phyloP scores from a whole-genome alignment of 164 flowering plant genomes.

The Brasenia schreberi region DNA sequence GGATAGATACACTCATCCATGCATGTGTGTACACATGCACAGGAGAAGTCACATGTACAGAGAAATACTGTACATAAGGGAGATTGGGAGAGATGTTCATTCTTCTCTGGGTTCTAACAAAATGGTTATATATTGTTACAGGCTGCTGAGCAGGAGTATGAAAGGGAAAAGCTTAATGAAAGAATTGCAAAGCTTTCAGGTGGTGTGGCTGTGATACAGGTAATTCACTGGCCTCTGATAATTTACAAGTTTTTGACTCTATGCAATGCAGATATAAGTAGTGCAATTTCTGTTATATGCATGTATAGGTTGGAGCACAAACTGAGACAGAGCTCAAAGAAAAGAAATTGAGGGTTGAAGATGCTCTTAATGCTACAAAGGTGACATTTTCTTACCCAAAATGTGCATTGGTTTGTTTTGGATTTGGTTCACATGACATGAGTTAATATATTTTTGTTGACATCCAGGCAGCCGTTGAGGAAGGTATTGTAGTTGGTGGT shows the following conservation, averaged over 20 bases:
- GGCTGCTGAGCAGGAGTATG: slow-evolving; percentile 93
- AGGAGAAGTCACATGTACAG: no score
- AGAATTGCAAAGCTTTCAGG: slow-evolving; percentile 96
- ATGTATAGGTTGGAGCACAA: slow-evolving; percentile 88
- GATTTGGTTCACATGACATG: neutral
- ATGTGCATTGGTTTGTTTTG: neutral
- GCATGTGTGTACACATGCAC: no score
- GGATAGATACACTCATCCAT: no score
- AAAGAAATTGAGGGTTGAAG: slow-evolving; percentile 95
- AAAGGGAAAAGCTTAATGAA: slow-evolving; percentile 87
- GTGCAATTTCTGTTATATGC: neutral
- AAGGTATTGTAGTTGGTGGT: slow-evolving; percentile 94
- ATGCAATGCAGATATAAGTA: no score
- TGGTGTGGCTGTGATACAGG: slow-evolving; percentile 98
- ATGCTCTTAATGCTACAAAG: slow-evolving; percentile 99
- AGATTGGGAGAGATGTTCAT: no score
- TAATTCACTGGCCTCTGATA: slow-evolving; percentile 1
- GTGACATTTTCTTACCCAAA: slow-evolving; percentile 13
- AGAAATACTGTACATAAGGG: no score
- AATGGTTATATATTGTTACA: slow-evolving; percentile 11
- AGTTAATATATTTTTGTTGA: neutral
- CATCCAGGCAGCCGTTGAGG: slow-evolving; percentile 92
- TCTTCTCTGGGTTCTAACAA: no score
- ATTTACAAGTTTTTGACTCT: no score
- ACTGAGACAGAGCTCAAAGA: slow-evolving; percentile 96